Evolutionary conservation across 2,329 filamentous ascomycete genomes (phyloP), one percentile per base, ranked within the genome.

Genomic region (Calonectria hawksworthii): DNA sequence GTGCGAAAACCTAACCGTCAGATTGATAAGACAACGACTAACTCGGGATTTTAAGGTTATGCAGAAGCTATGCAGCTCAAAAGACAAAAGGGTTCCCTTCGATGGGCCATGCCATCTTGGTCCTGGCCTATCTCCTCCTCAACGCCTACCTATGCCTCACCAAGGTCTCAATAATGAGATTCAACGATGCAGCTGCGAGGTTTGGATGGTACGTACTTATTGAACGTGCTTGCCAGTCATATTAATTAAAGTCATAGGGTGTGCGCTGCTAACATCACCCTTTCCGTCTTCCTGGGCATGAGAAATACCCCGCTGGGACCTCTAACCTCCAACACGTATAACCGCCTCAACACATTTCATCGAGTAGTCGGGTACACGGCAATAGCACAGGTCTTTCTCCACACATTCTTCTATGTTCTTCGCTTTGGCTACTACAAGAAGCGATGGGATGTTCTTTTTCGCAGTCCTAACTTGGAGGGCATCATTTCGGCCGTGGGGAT

Each of bases 301-400:
- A 86, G 88, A 70, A 89, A 90, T 70, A 89, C 88, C 0, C 88
- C 88, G 0, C 78, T 90, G 8, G 85, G 85, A 87, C 26, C 18
- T 3, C 9, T 77, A 0, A 63, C 69, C 2, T 23, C 54, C 0
- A 21, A 61, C 14, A 65, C 88, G 3, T 87, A 90, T 72, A 87
- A 88, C 64, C 82, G 86, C 32, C 83, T 90, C 11, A 89, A 89
- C 56, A 79, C 85, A 2, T 82, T 90, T 7, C 89, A 90, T 75
- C 85, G 86, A 51, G 78, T 86, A 4, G 85, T 84, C 3, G 88
- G 88, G 4, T 89, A 89, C 52, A 83, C 84, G 0, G 85, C 86
- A 0, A 78, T 87, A 3, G 36, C 84, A 0, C 83, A 83, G 8
- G 76, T 84, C 11, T 69, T 86, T 0, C 61, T 87, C 0, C 88